phyloP scores from a whole-genome alignment of 768 basidiomycete genomes.

The Peribolospora kevripleyi region DNA sequence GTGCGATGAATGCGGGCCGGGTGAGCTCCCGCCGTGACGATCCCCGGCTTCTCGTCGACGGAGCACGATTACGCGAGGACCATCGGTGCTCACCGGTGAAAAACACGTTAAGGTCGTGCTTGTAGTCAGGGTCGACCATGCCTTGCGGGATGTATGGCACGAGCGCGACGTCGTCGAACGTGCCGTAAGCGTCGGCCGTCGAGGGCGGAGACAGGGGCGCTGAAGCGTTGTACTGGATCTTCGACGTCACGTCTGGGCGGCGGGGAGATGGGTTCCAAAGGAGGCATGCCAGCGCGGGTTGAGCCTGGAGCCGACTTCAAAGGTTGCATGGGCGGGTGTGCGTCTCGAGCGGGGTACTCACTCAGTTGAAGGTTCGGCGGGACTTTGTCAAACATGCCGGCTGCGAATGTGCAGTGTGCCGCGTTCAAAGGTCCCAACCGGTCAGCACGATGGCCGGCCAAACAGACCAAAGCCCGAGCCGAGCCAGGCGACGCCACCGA shows the following conservation, averaged over 20 bases:
- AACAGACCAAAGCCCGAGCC: background rate
- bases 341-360: conserved; percentile 18
- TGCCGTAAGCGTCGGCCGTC: conserved; percentile 26
- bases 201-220: conserved; percentile 18
- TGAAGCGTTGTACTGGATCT: conserved; percentile 44
- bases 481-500: background rate
- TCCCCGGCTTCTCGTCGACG: no score
- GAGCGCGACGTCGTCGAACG: conserved; percentile 41
- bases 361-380: conserved; percentile 51
- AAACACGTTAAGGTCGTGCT: no score
- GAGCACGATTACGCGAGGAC: no score
- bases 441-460: no score
- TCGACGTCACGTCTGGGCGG: conserved; percentile 47
- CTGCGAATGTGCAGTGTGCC: conserved; percentile 6
- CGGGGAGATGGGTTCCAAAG: background rate
- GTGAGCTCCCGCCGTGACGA: no score
- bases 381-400: conserved; percentile 62
- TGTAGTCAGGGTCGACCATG: no score
- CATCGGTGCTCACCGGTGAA: no score
- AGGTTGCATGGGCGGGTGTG: background rate
- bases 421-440: no score
- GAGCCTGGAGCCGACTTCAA: background rate
- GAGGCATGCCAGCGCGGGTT: background rate
- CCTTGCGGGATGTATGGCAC: no score
- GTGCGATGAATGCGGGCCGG: no score